These are phyloP conservation scores for Apiospora sp. DNA, from an alignment of 2,329 filamentous ascomycete species.

Conservation along the genomic window DNA sequence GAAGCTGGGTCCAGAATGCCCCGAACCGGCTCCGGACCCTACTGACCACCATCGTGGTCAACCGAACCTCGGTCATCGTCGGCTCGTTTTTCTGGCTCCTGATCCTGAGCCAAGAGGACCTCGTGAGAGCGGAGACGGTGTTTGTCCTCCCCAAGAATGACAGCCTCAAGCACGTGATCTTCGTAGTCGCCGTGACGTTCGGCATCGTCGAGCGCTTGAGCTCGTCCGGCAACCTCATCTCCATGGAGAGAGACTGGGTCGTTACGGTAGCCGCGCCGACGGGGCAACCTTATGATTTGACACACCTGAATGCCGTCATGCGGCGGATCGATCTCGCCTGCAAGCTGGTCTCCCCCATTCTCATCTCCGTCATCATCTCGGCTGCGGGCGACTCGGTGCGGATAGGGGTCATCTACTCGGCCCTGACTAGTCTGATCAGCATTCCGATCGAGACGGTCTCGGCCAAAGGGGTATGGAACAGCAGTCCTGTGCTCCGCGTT, in stretches of 20 bases:
- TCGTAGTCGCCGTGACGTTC: slow-evolving; percentile 46
- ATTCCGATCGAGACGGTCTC: slow-evolving; percentile 49
- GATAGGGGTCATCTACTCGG: slow-evolving; percentile 54
- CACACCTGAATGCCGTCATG: slow-evolving; percentile 60
- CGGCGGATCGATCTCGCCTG: slow-evolving; percentile 64
- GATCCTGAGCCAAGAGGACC: slow-evolving; percentile 41
- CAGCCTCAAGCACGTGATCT: slow-evolving; percentile 41
- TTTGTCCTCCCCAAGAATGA: slow-evolving; percentile 36
- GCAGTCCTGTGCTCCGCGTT: slow-evolving; percentile 39
- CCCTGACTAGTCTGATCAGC: slow-evolving; percentile 51
- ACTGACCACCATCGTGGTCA: slow-evolving; percentile 50
- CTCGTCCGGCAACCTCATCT: slow-evolving; percentile 51
- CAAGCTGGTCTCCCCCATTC: slow-evolving; percentile 61
- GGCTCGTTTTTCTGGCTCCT: slow-evolving; percentile 51
- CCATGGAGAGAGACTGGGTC: slow-evolving; percentile 58
- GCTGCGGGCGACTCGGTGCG: slow-evolving; percentile 49
- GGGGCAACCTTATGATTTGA: slow-evolving; percentile 47
- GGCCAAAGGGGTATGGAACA: slow-evolving; percentile 50
- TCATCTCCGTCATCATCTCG: slow-evolving; percentile 56
- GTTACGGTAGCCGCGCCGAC: slow-evolving; percentile 44
- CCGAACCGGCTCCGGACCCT: slow-evolving; percentile 50
- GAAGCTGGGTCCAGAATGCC: slow-evolving; percentile 50
- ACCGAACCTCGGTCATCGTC: slow-evolving; percentile 49
- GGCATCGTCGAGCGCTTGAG: slow-evolving; percentile 52
- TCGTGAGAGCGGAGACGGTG: slow-evolving; percentile 30